These are phyloP conservation scores for Colletotrichum spinosum DNA, from an alignment of 2,329 filamentous ascomycete genomes.

Conservation along the genomic window DNA sequence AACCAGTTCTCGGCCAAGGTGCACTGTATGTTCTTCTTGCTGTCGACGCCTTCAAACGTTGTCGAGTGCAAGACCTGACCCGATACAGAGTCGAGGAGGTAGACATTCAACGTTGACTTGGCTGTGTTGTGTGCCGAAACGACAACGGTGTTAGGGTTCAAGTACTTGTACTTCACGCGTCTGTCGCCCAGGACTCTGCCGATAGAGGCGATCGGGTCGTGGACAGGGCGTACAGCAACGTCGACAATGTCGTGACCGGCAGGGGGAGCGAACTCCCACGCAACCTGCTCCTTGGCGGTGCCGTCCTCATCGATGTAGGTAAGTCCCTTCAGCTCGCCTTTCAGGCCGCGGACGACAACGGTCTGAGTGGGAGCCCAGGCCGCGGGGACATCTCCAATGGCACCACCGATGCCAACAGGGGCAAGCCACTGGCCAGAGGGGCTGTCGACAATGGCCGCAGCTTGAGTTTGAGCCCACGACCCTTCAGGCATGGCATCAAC, in stretches of 20 bases:
- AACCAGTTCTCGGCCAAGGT: constrained; percentile 96
- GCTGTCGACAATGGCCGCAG: constrained; percentile 63
- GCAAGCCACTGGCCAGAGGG: constrained; percentile 65
- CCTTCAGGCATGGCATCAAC: constrained; percentile 57
- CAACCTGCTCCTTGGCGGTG: constrained; percentile 57
- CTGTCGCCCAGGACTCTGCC: constrained; percentile 92
- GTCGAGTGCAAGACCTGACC: constrained; percentile 81
- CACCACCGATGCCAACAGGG: constrained; percentile 63
- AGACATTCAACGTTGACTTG: constrained; percentile 73
- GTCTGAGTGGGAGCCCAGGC: constrained; percentile 62
- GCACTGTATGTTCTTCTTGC: constrained; percentile 78
- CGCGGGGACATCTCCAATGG: constrained; percentile 58
- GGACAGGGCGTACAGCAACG: constrained; percentile 75
- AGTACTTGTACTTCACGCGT: constrained; percentile 96
- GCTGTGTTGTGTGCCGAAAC: constrained; percentile 75
- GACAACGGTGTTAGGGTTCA: constrained; percentile 87
- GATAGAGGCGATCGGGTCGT: constrained; percentile 94
- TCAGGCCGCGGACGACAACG: constrained; percentile 63
- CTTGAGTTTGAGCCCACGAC: constrained; percentile 52
- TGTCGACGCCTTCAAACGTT: constrained; percentile 79
- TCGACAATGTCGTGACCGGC: constrained; percentile 75
- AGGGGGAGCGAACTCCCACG: constrained; percentile 81
- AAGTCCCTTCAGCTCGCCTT: constrained; percentile 66
- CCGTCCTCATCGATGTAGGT: constrained; percentile 59
- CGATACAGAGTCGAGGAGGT: constrained; percentile 87